Conservation (phyloP, 176 grass and related monocot genomes). For the Phoenix roebelenii region DNA sequence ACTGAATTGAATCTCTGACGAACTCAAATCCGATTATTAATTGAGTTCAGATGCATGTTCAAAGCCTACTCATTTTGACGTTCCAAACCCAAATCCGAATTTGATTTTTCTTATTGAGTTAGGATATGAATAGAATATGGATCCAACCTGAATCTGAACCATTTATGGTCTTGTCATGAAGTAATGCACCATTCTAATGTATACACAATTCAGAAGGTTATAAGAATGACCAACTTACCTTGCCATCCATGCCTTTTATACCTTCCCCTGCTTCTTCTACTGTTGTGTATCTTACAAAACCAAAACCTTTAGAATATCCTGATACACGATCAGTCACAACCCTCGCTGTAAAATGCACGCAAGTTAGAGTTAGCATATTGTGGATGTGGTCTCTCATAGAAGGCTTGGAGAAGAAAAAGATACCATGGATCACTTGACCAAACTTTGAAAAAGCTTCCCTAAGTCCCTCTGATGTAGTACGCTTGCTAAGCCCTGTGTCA, state of each 20-base stretch:
- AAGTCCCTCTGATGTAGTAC: slow-evolving; percentile 45
- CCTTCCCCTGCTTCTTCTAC: slow-evolving; percentile 54
- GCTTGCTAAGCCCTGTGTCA: slow-evolving; percentile 61
- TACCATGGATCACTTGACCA: slow-evolving; percentile 67
- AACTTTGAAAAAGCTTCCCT: slow-evolving; percentile 62
- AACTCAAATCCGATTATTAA: too few relatives aligned
- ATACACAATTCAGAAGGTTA: too few relatives aligned
- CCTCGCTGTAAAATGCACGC: slow-evolving; percentile 40
- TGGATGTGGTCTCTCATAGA: too few relatives aligned
- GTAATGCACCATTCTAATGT: too few relatives aligned
- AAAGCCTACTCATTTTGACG: too few relatives aligned
- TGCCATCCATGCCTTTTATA: slow-evolving; percentile 86
- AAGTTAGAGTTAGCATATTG: not conserved
- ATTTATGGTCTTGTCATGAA: too few relatives aligned
- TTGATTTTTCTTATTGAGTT: too few relatives aligned
- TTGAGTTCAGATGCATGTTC: too few relatives aligned
- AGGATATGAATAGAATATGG: too few relatives aligned
- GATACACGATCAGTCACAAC: slow-evolving; percentile 72
- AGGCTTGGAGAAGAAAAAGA: slow-evolving; percentile 4
- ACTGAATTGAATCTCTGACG: too few relatives aligned
- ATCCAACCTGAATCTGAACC: too few relatives aligned
- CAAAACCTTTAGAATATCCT: slow-evolving; percentile 83
- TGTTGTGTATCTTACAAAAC: slow-evolving; percentile 75
- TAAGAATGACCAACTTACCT: slow-evolving; percentile 22
- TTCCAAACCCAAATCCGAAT: too few relatives aligned